Conservation (phyloP, 306 rosid genomes). For the Medicago ruthenica region DNA sequence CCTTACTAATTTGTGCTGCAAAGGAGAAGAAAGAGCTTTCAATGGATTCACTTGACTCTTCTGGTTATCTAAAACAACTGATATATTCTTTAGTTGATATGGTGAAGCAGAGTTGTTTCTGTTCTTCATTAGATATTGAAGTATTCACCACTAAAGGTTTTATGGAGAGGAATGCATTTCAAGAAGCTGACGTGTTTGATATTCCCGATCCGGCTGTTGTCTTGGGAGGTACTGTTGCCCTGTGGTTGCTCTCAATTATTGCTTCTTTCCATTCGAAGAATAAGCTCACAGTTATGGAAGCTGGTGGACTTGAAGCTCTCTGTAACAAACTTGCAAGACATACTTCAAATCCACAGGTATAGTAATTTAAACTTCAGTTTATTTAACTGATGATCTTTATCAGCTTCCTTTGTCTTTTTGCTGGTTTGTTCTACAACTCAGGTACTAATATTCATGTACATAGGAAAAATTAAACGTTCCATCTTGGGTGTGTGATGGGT, state of each 20-base stretch:
- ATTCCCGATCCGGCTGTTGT: constrained; percentile 69
- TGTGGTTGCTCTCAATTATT: constrained; percentile 85
- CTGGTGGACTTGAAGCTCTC: constrained; percentile 88
- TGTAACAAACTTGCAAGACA: constrained; percentile 71
- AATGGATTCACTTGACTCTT: constrained; percentile 71
- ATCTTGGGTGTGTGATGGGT: constrained; percentile 23
- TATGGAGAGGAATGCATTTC: constrained; percentile 74
- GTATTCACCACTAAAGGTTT: constrained; percentile 66
- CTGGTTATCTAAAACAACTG: constrained; percentile 66
- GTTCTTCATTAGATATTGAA: constrained; percentile 67
- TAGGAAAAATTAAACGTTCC: constrained; percentile 19
- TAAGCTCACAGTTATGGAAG: constrained; percentile 70
- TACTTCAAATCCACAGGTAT: constrained; percentile 84
- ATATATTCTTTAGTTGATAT: constrained; percentile 76
- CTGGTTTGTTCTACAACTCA: constrained; percentile 18
- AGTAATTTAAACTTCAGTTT: constrained; percentile 26
- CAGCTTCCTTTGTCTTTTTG: constrained; percentile 33
- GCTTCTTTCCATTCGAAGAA: constrained; percentile 65
- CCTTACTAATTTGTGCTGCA: constrained; percentile 80
- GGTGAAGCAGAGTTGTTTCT: constrained; percentile 65
- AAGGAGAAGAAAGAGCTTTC: constrained; percentile 75
- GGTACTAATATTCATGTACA: constrained; percentile 18
- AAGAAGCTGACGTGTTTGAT: constrained; percentile 71
- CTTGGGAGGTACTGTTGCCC: constrained; percentile 76
- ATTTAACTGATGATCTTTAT: not conserved